Evolutionary conservation across 352 stramenopile genomes (phyloP).

Genomic region (Globisporangium acanthophoron): DNA sequence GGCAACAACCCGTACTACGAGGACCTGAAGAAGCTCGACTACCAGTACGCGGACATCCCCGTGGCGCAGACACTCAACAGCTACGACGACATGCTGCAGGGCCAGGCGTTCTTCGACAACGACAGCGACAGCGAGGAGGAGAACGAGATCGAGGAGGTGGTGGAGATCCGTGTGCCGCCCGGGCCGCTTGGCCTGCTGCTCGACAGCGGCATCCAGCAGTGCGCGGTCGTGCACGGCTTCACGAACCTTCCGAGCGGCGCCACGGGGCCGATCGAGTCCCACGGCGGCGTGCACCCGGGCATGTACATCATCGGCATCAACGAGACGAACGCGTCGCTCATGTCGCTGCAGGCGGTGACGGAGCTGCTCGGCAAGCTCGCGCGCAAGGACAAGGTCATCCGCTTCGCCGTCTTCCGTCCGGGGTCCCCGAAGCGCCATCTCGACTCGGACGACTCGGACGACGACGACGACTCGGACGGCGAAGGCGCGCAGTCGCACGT

Average conservation of each 20-base stretch:
- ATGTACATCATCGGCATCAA: slow-evolving; percentile 89
- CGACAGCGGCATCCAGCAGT: slow-evolving; percentile 73
- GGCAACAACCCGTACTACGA: slow-evolving; percentile 62
- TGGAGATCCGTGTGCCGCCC: slow-evolving; percentile 67
- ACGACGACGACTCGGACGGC: slow-evolving; percentile 38
- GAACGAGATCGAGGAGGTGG: slow-evolving; percentile 70
- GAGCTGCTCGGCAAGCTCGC: slow-evolving; percentile 66
- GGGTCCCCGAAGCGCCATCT: slow-evolving; percentile 35
- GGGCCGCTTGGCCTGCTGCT: slow-evolving; percentile 70
- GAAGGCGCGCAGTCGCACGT: slow-evolving; percentile 24
- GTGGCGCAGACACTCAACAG: slow-evolving; percentile 25
- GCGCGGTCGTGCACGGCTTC: slow-evolving; percentile 78
- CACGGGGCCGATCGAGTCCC: slow-evolving; percentile 56
- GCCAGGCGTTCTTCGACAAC: slow-evolving; percentile 77
- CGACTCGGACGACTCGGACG: slow-evolving; percentile 42
- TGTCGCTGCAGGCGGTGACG: slow-evolving; percentile 70
- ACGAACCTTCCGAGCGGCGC: slow-evolving; percentile 51
- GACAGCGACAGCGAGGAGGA: slow-evolving; percentile 75
- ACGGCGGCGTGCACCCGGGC: slow-evolving; percentile 59
- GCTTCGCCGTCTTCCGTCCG: slow-evolving; percentile 67
- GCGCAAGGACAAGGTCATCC: slow-evolving; percentile 77
- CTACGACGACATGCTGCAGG: slow-evolving; percentile 65
- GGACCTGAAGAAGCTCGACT: slow-evolving; percentile 63
- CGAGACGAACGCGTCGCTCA: slow-evolving; percentile 76
- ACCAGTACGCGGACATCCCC: slow-evolving; percentile 65